Evolutionary conservation across 2,329 filamentous ascomycete species (phyloP).

Genomic region (Verticillium albo-atrum): DNA sequence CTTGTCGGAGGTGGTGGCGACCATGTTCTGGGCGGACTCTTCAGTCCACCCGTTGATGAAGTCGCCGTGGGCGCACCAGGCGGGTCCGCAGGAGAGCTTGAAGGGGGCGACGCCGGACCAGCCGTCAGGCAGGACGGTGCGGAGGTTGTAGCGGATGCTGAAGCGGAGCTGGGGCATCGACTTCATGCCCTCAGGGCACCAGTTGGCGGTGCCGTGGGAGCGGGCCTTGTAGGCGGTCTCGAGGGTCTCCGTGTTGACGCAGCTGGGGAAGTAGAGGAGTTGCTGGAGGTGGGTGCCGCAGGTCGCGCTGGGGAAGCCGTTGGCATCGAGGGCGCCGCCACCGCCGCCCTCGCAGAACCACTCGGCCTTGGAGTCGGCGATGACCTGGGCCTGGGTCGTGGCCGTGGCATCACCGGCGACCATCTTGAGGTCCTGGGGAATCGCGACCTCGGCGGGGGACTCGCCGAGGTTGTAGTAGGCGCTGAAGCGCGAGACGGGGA

Average conservation of each 20-base stretch:
- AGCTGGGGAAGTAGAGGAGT: slow-evolving; percentile 35
- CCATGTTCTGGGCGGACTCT: slow-evolving; percentile 35
- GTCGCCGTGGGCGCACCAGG: slow-evolving; percentile 40
- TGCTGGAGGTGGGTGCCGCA: slow-evolving; percentile 51
- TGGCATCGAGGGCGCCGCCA: slow-evolving; percentile 39
- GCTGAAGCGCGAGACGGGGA: slow-evolving; percentile 33
- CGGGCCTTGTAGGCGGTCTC: slow-evolving; percentile 19
- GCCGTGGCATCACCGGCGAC: slow-evolving; percentile 34
- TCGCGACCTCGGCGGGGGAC: slow-evolving; percentile 34
- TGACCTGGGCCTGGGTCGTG: slow-evolving; percentile 30
- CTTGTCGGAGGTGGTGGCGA: slow-evolving; percentile 28
- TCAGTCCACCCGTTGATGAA: slow-evolving; percentile 44
- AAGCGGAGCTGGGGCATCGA: slow-evolving; percentile 42
- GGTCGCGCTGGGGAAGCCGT: slow-evolving; percentile 67
- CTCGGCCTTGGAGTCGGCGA: slow-evolving; percentile 14
- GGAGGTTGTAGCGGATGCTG: slow-evolving; percentile 41
- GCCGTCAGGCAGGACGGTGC: slow-evolving; percentile 35
- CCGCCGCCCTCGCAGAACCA: slow-evolving; percentile 26
- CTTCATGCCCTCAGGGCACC: slow-evolving; percentile 37
- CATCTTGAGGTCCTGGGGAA: slow-evolving; percentile 38
- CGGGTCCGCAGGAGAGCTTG: slow-evolving; percentile 34
- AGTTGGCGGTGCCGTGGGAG: slow-evolving; percentile 25
- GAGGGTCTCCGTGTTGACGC: slow-evolving; percentile 17
- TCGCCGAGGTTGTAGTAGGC: slow-evolving; percentile 40
- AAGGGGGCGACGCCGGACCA: slow-evolving; percentile 39